Conservation (phyloP, 371 early-diverging fungal genomes). For the Edhazardia aedis region DNA sequence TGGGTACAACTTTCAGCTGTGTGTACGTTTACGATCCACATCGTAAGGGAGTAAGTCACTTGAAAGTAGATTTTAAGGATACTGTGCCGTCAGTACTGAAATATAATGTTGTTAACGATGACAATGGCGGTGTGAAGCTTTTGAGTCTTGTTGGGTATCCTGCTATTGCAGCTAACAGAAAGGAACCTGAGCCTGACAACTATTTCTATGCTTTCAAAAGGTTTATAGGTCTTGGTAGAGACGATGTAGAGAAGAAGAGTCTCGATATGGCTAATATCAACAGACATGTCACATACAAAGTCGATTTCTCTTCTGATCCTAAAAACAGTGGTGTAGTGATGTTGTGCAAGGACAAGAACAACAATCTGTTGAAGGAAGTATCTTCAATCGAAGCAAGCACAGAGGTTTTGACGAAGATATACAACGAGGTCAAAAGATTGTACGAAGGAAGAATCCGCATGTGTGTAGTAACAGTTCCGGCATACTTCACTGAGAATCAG, state of each 20-base stretch:
- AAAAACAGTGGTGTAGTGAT: slow-evolving; percentile 6
- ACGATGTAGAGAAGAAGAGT: neutral
- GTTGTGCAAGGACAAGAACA: neutral
- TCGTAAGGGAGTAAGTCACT: neutral
- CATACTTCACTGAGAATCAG: slow-evolving; percentile 43
- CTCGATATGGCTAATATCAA: neutral
- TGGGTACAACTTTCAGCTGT: slow-evolving; percentile 41
- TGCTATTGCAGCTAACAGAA: slow-evolving; percentile 2
- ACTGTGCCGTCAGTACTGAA: slow-evolving; percentile 4
- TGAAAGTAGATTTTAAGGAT: neutral
- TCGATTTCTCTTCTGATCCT: slow-evolving; percentile 20
- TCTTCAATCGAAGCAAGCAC: slow-evolving; percentile 7
- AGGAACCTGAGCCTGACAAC: neutral
- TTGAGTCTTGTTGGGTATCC: neutral
- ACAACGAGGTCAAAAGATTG: too few species aligned
- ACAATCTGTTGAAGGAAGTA: neutral
- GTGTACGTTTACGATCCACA: slow-evolving; percentile 12
- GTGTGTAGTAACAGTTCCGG: slow-evolving; percentile 40
- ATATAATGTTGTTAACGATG: neutral
- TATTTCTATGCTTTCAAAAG: slow-evolving; percentile 20
- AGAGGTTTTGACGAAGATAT: slow-evolving; percentile 1
- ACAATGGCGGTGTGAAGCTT: neutral
- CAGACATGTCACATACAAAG: neutral
- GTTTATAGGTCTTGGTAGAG: slow-evolving; percentile 4
- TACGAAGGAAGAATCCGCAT: neutral